Conservation (phyloP, 78 protist genomes). For the Guillardia theta region DNA sequence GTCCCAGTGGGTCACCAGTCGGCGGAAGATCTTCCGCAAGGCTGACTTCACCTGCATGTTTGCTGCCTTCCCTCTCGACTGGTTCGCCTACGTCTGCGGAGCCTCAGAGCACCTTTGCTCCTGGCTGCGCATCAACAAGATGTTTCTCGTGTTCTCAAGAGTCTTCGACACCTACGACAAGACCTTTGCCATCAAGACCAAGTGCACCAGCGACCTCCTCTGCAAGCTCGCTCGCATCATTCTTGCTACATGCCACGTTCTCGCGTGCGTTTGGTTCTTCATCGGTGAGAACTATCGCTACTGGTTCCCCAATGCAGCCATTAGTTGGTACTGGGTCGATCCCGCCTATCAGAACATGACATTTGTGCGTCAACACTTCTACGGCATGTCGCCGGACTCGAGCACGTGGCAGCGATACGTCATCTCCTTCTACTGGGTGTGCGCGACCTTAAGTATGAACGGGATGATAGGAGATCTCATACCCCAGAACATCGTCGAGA, state of each 20-base stretch:
- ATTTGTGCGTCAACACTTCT: not conserved
- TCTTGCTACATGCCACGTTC: not conserved
- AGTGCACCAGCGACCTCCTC: not conserved
- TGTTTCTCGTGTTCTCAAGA: not conserved
- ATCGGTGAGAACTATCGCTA: not conserved
- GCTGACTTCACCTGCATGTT: not conserved
- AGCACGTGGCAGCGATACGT: not conserved
- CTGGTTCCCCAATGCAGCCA: not conserved
- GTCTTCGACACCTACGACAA: not conserved
- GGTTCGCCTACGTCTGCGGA: conserved; percentile 5
- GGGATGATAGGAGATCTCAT: not conserved
- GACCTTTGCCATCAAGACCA: not conserved
- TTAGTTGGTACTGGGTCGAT: not conserved
- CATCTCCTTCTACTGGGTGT: not conserved
- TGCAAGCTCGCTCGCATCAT: not conserved
- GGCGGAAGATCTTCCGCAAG: not conserved
- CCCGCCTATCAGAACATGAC: not conserved
- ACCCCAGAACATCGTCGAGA: not conserved
- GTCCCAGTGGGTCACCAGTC: not conserved
- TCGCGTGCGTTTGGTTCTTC: not conserved
- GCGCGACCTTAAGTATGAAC: not conserved
- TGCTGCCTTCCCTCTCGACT: not conserved
- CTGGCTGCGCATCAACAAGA: conserved; percentile 25
- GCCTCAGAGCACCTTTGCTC: not conserved
- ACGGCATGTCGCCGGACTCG: not conserved